Conservation (phyloP, 2,329 filamentous ascomycete genomes). For the Fusarium nygamai region DNA sequence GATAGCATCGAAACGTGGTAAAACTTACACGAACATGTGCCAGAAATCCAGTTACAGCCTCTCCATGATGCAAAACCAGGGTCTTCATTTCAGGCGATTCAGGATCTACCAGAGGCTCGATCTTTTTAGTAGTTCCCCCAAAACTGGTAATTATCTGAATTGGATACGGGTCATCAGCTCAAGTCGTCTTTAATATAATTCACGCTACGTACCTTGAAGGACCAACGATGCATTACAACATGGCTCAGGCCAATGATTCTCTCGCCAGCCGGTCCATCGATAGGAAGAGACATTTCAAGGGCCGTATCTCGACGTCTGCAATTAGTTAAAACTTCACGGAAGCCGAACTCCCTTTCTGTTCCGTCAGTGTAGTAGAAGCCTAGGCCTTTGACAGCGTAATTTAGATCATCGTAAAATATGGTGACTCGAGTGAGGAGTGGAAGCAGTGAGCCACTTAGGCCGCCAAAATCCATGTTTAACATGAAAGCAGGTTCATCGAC, state of each 20-base stretch:
- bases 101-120: no score
- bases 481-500: neutral
- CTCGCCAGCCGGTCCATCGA: constrained; percentile 10
- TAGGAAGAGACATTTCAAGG: no score
- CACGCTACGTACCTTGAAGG: neutral
- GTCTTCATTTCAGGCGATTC: no score
- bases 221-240: rapidly evolving
- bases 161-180: rapidly evolving
- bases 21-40: neutral
- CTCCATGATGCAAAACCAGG: neutral
- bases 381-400: neutral
- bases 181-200: rapidly evolving
- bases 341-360: neutral
- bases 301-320: no score
- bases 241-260: neutral
- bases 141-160: neutral
- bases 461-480: constrained; percentile 15
- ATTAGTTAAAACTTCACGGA: neutral
- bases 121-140: neutral
- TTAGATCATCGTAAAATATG: neutral
- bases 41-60: neutral
- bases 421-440: neutral
- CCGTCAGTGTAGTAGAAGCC: constrained; percentile 12
- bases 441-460: neutral
- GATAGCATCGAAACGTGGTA: no score